These are phyloP conservation scores for Trichosporon sp. DNA, from an alignment of 1,284 basidiomycete genomes.

Conservation along the genomic window DNA sequence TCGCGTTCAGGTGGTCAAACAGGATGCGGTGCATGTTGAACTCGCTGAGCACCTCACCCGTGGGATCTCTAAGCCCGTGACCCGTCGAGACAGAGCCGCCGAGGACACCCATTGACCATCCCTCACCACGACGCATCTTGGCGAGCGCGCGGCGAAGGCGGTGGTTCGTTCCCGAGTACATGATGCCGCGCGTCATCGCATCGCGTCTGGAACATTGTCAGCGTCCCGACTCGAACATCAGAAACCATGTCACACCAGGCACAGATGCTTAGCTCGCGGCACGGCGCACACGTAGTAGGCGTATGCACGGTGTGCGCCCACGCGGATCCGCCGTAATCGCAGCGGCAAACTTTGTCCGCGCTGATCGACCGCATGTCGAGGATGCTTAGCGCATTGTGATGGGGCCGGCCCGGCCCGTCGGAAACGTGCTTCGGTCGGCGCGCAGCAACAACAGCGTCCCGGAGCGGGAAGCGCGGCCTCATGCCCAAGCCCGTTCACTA, in stretches of 20 bases:
- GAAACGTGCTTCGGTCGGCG: neutral
- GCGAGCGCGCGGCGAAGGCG: conserved; percentile 36
- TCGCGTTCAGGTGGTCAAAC: conserved; percentile 45
- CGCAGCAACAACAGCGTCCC: neutral
- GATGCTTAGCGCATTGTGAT: no score
- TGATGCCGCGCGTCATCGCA: conserved; percentile 19
- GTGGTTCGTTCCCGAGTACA: conserved; percentile 33
- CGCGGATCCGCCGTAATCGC: neutral
- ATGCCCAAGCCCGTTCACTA: neutral
- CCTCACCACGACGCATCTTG: conserved; percentile 36
- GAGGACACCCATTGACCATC: conserved; percentile 37
- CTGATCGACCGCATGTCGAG: no score
- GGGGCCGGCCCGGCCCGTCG: no score
- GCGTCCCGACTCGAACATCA: neutral
- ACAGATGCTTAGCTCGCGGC: neutral
- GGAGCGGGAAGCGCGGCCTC: neutral
- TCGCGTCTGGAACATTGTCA: conserved; percentile 1
- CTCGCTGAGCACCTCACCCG: conserved; percentile 24
- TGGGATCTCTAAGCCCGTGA: conserved; percentile 34
- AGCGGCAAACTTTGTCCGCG: neutral
- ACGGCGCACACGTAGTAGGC: neutral
- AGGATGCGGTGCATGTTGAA: conserved; percentile 47
- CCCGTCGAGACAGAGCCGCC: conserved; percentile 47
- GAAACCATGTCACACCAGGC: neutral
- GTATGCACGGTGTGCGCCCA: neutral